Evolutionary conservation across 2,329 filamentous ascomycete species (phyloP), one percentile per base, ranked within the genome.

Genomic region (Chrysosporium queenslandicum): DNA sequence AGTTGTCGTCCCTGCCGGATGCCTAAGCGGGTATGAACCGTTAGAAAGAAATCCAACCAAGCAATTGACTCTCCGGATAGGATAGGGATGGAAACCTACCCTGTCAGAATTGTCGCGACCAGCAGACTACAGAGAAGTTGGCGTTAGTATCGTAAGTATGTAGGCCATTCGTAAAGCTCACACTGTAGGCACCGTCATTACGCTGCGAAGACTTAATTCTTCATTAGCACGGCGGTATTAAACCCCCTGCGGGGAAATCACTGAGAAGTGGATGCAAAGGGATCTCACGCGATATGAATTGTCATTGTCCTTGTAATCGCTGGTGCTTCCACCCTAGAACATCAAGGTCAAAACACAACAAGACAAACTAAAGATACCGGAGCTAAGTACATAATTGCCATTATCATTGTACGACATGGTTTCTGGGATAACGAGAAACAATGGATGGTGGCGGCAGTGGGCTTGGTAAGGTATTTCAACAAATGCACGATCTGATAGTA

Each of bases 341-440:
- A 20, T n/a, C 4, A 12, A 23, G 20, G 20, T 42, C 32, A 36
- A 39, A 50, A 41, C 41, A 29, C 37, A 16, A 29, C 34, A 30
- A 18, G 16, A 3, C 39, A 12, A 23, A 4, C 25, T 4, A 14
- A 16, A 25, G 30, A n/a, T n/a, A n/a, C n/a, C n/a, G 42, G 16
- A 29, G 9, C 2, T 27, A 27, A 39, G 25, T 48, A 55, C 53
- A 29, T 55, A 48, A 46, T 42, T 54, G 14, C 39, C 42, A 20
- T 51, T 43, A 46, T 45, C 27, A 43, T 52, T 52, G 53, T 55
- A 55, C 48, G 53, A 55, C 53, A 55, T 55, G n/a, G 11, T 55
- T 50, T 46, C 21, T 3, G 23, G 16, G 32, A 23, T 11, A 18
- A 23, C 29, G 25, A 27, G 14, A 48, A 29, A 41, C 21, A 6